Percentiles rank a stretch among this genome's conserved stretches.
These are phyloP conservation scores for Lactarius sp. DNA, from an alignment of 768 basidiomycete genomes.

Conservation along the genomic window DNA sequence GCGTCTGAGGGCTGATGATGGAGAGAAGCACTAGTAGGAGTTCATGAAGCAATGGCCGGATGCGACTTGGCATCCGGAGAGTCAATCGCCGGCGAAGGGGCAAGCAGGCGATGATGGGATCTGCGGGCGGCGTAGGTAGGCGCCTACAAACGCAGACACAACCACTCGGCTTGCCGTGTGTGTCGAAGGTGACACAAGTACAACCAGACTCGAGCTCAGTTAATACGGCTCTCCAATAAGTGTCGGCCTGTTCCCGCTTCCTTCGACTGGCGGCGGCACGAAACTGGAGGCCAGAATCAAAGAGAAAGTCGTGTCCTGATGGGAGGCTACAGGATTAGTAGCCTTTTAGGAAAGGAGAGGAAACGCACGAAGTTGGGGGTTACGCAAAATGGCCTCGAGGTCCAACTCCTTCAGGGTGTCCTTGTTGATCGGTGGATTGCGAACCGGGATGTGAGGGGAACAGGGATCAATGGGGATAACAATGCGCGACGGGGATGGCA, in stretches of 20 bases:
- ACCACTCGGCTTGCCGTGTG: constrained; percentile 45
- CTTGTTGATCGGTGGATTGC: constrained; percentile 74
- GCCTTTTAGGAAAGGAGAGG: constrained; percentile 5
- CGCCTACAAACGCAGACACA: constrained; percentile 45
- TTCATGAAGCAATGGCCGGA: constrained; percentile 67
- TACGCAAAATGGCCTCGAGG: constrained; percentile 77
- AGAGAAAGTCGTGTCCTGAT: constrained; percentile 83
- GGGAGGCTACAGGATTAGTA: constrained; percentile 16
- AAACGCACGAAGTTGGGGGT: constrained; percentile 83
- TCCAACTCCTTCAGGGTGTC: constrained; percentile 83
- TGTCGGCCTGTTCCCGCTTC: constrained; percentile 66
- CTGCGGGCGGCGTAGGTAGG: constrained; percentile 28
- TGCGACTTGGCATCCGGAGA: constrained; percentile 65
- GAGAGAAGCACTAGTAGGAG: constrained; percentile 45
- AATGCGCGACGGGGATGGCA: constrained; percentile 27
- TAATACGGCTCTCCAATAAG: constrained; percentile 80
- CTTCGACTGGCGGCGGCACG: constrained; percentile 69
- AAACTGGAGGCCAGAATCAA: constrained; percentile 81
- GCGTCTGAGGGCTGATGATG: constrained; percentile 85
- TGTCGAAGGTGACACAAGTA: constrained; percentile 75
- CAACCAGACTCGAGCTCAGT: constrained; percentile 78
- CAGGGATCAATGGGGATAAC: constrained; percentile 39
- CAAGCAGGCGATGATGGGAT: constrained; percentile 42
- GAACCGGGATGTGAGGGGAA: constrained; percentile 58
- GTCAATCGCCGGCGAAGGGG: constrained; percentile 43